Evolutionary conservation across 116 monocot species (phyloP), one percentile per base, ranked within the genome.

Genomic region (Dioscorea cayenensis): DNA sequence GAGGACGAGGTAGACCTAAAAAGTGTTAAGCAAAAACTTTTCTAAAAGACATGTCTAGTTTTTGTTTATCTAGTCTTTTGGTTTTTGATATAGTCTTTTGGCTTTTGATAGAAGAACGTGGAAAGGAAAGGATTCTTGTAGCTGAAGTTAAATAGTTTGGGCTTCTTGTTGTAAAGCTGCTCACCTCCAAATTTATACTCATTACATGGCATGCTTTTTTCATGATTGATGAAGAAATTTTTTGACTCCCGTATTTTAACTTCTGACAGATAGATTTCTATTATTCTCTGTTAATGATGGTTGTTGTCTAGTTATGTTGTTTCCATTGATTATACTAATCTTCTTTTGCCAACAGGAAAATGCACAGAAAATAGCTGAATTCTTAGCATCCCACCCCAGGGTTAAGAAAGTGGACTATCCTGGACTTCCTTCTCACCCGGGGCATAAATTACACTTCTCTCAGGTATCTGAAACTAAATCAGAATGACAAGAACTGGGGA

Each of bases 301-400:
- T n/a, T n/a, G n/a, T n/a, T n/a, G n/a, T 55, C 19, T 10, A 2
- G 1, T 55, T 10, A 55, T n/a, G 18, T 17, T 55, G 52, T 55
- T 55, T 55, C 1, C 16, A 14, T 55, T 55, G 16, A 4, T 55
- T 1, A 55, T 14, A 19, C 36, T 67, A 36, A 3, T 50, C 62
- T 14, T 29, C 32, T 62, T 49, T 76, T 50, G 23, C 10, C 52
- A 37, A 67, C 75, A 96, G 96, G 90, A 66, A 36, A 97, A 88
- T 88, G 96, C 96, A 5, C 90, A 92, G 63, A 90, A 80, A 70
- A 72, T 97, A 77, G 96, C 96, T 75, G 96, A 92, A 72, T 97
- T 88, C 65, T 73, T 97, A 65, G 88, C 90, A 60, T 73, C 88
- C 77, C 96, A 97, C 68, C 92, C 90, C 74, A 82, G 86, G 38